Evolutionary conservation across 495 filamentous ascomycete genomes (phyloP), one percentile per base, ranked within the genome.

Genomic region (Podospora bellae-mahoneyi): DNA sequence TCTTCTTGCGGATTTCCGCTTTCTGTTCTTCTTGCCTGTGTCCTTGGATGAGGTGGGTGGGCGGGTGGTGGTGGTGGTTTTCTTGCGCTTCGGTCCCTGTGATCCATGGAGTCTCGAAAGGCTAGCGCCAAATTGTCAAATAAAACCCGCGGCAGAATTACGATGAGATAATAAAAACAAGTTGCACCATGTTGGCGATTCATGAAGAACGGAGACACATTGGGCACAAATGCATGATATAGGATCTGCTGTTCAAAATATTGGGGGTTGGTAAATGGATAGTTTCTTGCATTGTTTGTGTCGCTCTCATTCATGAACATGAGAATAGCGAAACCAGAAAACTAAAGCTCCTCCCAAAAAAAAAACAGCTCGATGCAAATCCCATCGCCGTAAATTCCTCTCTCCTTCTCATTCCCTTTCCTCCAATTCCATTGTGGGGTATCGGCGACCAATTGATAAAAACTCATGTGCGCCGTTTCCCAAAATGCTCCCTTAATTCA

Each of bases 391-490:
- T 7, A 32, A 32, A 32, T 19, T 27, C 20, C 48, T 39, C 48
- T 57, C 55, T 20, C 62, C 30, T 32, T 34, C 44, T 19, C 27
- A 9, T 30, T 20, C 53, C 19, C 64, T 18, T 59, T 27, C 62
- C 60, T 64, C 55, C 63, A 70, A 63, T 62, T 57, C 64, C 55
- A 58, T 59, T 62, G 28, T 23, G 54, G 44, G 69, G 58, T 72
- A 69, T 70, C 68, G 70, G 67, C 70, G 70, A 71, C 68, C 64
- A 58, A 58, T 66, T 72, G 68, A 64, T 72, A 71, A 58, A 58
- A 58, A 26, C n/a, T 71, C 69, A 65, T 66, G 57, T 69, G 66
- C 71, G 74, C 72, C 72, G 62, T 55, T 73, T 27, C 62, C 68
- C 30, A n/a, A 65, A 71, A 72, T 70, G 70, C 66, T 74, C 69